Evolutionary conservation across 495 filamentous ascomycete species (phyloP), one percentile per base, ranked within the genome.

Genomic region (Xylaria grammica): DNA sequence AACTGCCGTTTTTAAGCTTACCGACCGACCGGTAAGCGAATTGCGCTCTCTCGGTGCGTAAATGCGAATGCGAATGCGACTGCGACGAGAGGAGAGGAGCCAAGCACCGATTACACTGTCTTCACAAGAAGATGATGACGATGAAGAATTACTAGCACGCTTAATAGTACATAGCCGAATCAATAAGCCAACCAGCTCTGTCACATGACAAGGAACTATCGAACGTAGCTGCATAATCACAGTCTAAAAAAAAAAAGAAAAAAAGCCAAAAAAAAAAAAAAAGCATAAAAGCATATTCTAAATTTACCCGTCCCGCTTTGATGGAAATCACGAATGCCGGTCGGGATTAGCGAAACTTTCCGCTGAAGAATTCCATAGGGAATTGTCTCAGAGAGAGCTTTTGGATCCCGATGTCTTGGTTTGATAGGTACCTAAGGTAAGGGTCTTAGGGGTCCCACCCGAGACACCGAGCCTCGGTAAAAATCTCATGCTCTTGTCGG

Each of bases 381-480:
- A 40, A 40, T n/a, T n/a, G n/a, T 55, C 32, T 40, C n/a, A 8
- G 7, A 22, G 32, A 26, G 32, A n/a, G n/a, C n/a, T 32, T 40
- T 36, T 27, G n/a, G 11, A 27, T 24, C n/a, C n/a, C n/a, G n/a
- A n/a, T n/a, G n/a, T n/a, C n/a, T n/a, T n/a, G n/a, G n/a, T n/a
- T n/a, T n/a, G n/a, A n/a, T n/a, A n/a, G n/a, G n/a, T n/a, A n/a
- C n/a, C n/a, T n/a, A n/a, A n/a, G n/a, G n/a, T n/a, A n/a, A n/a
- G n/a, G n/a, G n/a, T n/a, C n/a, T 17, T 30, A 7, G 44, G 19
- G 60, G 19, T 27, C 60, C 60, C 53, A 48, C 34, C 17, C 19
- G 54, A 44, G 9, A 9, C 56, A 61, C 60, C 38, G 60, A 63
- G 60, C 69, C 69, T 72, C 69, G 69, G 69, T 66, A 67, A 69